A percentile compares a stretch with the other conserved stretches of the same genome.
Conservation (phyloP, 495 filamentous ascomycete genomes). For the Bryoglossum gracile region DNA sequence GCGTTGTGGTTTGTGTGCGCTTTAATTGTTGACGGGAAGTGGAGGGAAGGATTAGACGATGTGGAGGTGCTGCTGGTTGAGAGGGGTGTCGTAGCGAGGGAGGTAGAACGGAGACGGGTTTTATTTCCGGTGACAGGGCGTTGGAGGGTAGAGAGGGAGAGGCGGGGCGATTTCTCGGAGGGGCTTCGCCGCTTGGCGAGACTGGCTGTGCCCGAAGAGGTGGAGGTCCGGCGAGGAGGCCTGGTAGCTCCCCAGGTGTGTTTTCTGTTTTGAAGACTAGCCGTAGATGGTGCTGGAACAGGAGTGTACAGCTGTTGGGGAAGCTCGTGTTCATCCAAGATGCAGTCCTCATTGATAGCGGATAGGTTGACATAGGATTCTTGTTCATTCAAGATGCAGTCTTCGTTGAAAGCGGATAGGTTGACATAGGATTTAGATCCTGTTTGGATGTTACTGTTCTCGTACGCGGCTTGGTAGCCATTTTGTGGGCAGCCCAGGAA, state of each 20-base stretch:
- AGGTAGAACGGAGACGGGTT: constrained; percentile 3
- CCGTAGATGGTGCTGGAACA: neutral
- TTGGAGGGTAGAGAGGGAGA: neutral
- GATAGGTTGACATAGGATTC: neutral
- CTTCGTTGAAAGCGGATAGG: neutral
- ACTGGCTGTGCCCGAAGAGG: neutral
- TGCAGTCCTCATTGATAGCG: neutral
- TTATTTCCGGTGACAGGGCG: too few species aligned
- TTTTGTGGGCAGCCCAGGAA: neutral
- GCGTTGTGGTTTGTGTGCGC: constrained; percentile 22
- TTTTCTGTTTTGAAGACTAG: neutral
- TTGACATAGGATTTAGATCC: neutral
- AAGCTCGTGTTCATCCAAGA: neutral
- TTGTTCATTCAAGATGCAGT: neutral
- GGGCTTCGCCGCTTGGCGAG: constrained; percentile 14
- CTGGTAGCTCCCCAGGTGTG: neutral
- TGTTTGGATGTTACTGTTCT: neutral
- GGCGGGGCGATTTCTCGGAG: neutral
- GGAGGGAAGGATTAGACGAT: neutral
- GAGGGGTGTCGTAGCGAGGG: neutral
- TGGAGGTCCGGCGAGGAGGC: neutral
- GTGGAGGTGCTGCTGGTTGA: neutral
- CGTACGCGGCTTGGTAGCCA: neutral
- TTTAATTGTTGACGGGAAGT: neutral
- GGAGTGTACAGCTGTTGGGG: neutral